Conservation (phyloP, 2,329 filamentous ascomycete genomes). For the Epichloe gansuensis region DNA sequence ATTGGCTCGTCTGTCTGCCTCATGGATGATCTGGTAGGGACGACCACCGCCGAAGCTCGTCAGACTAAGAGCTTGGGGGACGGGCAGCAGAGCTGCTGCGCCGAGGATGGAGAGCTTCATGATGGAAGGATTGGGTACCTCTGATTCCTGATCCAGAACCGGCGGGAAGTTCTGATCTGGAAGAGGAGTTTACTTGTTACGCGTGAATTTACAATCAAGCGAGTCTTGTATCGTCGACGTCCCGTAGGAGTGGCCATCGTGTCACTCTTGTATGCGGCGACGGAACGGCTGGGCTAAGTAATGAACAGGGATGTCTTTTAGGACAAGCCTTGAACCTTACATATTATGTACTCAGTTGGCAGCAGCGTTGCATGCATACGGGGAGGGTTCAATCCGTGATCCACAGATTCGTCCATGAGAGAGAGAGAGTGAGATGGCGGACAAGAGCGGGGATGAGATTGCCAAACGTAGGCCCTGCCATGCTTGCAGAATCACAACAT, state of each 20-base stretch:
- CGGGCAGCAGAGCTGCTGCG: background rate
- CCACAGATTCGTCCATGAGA: background rate
- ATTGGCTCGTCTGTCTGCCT: constrained; percentile 11
- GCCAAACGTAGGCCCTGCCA: background rate
- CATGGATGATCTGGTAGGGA: constrained; percentile 12
- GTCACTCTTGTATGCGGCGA: background rate
- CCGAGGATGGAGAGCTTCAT: constrained; percentile 14
- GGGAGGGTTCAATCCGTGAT: background rate
- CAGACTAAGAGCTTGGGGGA: constrained; percentile 5
- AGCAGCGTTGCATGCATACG: background rate
- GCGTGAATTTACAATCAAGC: background rate
- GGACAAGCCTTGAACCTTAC: background rate
- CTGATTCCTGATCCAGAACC: background rate
- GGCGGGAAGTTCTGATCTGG: background rate
- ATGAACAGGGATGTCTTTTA: background rate
- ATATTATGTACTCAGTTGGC: background rate
- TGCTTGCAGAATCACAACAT: background rate
- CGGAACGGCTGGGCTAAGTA: background rate
- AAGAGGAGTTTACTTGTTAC: background rate
- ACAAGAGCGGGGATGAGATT: background rate
- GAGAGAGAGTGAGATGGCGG: background rate
- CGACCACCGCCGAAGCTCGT: constrained; percentile 7
- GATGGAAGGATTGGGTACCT: background rate
- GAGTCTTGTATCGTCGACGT: no score
- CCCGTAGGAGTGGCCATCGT: background rate